Percentiles rank a stretch among this genome's conserved stretches.
Evolutionary conservation across 148 eudicot genomes (phyloP).

Genomic region (Dianthus caryophyllus): DNA sequence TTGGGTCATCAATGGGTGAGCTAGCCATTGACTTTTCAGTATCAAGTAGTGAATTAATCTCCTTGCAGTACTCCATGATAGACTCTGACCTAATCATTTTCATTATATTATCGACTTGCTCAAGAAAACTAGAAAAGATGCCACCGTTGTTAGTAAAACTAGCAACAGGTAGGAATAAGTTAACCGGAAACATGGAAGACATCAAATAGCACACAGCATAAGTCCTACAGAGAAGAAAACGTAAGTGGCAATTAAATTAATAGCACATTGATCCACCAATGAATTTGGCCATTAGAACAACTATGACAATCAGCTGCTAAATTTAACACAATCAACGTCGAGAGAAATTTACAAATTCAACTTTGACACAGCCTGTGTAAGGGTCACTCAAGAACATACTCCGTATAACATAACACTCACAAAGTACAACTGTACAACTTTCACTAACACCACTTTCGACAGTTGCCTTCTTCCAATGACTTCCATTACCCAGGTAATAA

Average conservation of each 20-base stretch:
- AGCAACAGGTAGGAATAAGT: not conserved
- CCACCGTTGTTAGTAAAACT: not conserved
- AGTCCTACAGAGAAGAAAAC: slow-evolving; percentile 3
- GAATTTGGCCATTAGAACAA: not conserved
- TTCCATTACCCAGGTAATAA: too few species aligned
- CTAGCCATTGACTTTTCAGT: slow-evolving; percentile 36
- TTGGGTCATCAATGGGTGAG: slow-evolving; percentile 63
- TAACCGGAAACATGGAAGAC: not conserved
- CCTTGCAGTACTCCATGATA: slow-evolving; percentile 79
- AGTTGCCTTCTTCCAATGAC: too few species aligned
- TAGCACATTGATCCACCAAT: not conserved
- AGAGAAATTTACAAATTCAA: not conserved
- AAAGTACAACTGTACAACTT: not conserved
- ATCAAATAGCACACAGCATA: not conserved
- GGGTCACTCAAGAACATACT: not conserved
- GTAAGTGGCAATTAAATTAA: not conserved
- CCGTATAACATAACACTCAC: not conserved
- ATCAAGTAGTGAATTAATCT: slow-evolving; percentile 76
- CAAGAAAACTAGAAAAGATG: not conserved
- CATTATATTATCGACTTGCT: slow-evolving; percentile 16
- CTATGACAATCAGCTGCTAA: not conserved
- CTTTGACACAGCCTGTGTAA: slow-evolving; percentile 1
- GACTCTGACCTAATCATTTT: slow-evolving; percentile 59
- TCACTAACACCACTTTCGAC: too few species aligned
- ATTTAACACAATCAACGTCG: not conserved